Base-by-base conservation (phyloP, 495 filamentous ascomycete genomes). In the Penicillium canariense region DNA sequence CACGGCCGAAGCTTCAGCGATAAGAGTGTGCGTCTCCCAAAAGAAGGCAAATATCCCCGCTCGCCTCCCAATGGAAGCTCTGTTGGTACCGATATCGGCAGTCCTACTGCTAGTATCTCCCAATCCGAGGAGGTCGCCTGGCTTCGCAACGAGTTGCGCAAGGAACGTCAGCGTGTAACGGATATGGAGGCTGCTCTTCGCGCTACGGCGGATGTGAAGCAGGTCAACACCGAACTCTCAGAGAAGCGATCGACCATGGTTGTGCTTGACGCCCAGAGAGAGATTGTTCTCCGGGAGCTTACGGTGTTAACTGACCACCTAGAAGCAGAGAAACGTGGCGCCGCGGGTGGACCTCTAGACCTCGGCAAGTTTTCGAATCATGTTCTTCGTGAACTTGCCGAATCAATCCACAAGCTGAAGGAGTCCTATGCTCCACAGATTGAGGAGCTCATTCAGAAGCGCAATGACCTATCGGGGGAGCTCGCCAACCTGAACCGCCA, bases 181-280 rank as follows among this genome's bases (percentile, higher is more conserved):
- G 91, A 97, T 62, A 82, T 97, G 50, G 92, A 99, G 65, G 72
- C 82, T 18, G 78, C 84, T 34, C 71, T 87, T 54, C 81, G 82
- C 51, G 80, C 83, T 14, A 87, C 87, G 17, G 87, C 87, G 20
- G 89, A 91, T 59, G 84, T 96, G 30, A 90, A 91, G 66, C 86
- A 84, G 52, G 81, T 94, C 26, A 91, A 92, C 63, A 90, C 85
- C 36, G 92, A 91, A 62, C 76, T 99, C 11, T 80, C 87, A 30
- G 91, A 97, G 71, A 97, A 97, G 76, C 83, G 94, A 40, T 96
- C 92, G 56, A 97, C 93, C 1, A 91, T 99, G 63, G 92, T 94
- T n/a, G 88, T 92, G 10, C 77, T 99, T 18, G 93, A 97, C 68
- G 90, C 91, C 1, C 89, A 96, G 71, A 87, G 91, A 23, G 95